Base-by-base conservation (phyloP, 2,329 filamentous ascomycete species). In the Apiospora hydei region DNA sequence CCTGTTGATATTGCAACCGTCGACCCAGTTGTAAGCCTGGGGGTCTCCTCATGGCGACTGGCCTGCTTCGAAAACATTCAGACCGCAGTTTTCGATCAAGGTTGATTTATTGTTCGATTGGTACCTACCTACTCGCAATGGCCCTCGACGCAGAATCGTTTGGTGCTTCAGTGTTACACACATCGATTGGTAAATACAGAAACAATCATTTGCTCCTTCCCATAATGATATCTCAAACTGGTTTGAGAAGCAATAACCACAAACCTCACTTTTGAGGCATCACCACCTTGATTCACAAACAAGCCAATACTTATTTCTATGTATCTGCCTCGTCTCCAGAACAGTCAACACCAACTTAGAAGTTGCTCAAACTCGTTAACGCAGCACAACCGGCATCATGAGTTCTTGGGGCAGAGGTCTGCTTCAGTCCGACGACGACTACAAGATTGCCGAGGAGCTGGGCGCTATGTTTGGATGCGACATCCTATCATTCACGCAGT, bases 371-470 rank as follows among this genome's bases (percentile, higher is more conserved):
- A n/a, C 34, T 3, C 30, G n/a, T 6, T 34, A n/a, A 3, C 21
- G 5, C 26, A 46, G 26, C 34, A 64, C 21, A 46, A 26, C 44
- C 43, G 21, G 10, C 72, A 75, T 73, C 16, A 77, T 76, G 75
- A 69, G 26, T 70, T 26, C 30, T 51, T 77, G 76, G 76, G 76
- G 74, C 44, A 70, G 44, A 67, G 73, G 76, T 61, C 72, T 77
- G 18, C 30, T 77, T 16, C 76, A 77, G 69, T 75, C 71, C 0
- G 72, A 76, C 26, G 73, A 76, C 21, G 77, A 77, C 73, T 73
- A 71, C 34, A 69, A 73, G 14, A 75, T 77, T 44, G 74, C 72
- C 14, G 38, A 41, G 2, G 73, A 77, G 2, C 72, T 78, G 2
- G 70, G 69, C 1, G 64, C 43, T 1, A 76, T 76, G 71, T 72